Conservation (phyloP, 331 rosid genomes). For the Malus hybrid region DNA sequence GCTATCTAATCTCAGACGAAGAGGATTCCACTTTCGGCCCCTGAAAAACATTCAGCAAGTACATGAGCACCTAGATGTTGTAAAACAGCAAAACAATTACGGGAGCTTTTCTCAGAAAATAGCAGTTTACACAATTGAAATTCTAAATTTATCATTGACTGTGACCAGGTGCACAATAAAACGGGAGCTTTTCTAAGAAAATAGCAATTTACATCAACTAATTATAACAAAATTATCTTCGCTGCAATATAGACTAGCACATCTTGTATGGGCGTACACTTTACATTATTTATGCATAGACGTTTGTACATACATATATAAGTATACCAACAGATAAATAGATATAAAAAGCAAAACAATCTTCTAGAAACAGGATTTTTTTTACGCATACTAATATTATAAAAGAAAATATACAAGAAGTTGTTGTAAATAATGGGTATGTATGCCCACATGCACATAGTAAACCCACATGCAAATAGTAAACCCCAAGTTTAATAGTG, state of each 20-base stretch:
- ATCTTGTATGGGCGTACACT: background rate
- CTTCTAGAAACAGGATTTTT: background rate
- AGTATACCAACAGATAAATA: background rate
- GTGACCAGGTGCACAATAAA: background rate
- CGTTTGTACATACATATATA: background rate
- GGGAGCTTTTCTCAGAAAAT: no score
- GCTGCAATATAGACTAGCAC: background rate
- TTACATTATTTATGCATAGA: background rate
- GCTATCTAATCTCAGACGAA: conserved; percentile 83
- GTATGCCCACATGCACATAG: no score
- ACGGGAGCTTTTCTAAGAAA: background rate
- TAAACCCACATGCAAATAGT: no score
- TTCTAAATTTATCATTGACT: background rate
- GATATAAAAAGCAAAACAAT: background rate
- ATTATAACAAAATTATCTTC: background rate
- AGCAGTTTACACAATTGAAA: background rate
- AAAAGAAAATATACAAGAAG: background rate
- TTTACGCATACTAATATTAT: background rate
- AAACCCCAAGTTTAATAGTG: no score
- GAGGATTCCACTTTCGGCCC: conserved; percentile 97
- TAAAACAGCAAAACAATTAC: background rate
- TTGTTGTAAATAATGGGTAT: background rate
- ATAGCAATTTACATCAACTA: background rate
- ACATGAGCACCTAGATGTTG: conserved; percentile 8
- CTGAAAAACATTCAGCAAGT: conserved; percentile 42